Base-by-base conservation (phyloP, 495 filamentous ascomycete genomes). In the Penicillium pancosmium region DNA sequence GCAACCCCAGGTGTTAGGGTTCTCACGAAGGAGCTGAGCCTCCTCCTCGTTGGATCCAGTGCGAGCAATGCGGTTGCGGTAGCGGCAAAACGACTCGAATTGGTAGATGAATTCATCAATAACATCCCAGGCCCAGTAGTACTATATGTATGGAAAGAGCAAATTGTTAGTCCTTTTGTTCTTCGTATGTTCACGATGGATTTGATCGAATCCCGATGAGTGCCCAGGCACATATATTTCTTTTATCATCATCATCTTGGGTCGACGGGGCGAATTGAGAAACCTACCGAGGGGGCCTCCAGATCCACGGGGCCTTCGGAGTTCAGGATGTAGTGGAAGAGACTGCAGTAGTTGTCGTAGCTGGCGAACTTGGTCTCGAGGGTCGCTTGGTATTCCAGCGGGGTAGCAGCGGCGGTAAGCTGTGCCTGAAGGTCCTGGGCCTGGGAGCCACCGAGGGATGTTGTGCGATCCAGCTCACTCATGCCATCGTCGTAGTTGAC, bases 61-160 rank as follows among this genome's bases (percentile, higher is more conserved):
- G 67, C 91, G 85, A 57, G 94, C 94, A 59, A 97, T 85, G 36
- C 91, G 87, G 64, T 94, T 91, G 65, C 94, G 88, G 83, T 97
- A 96, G 53, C 91, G 88, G 74, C 92, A 98, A 82, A 98, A 98
- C 38, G 91, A 95, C 81, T 98, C 97, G 82, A 98, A 98, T 76
- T 98, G 94, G 82, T 98, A 98, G 78, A 98, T 98, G 80, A 98
- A 98, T 71, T 98, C 94, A 69, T 98, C 94, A 75, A 98, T 98
- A 59, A 97, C 95, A 78, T 98, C 94, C 94, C 95, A 98, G 16
- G 94, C 95, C 94, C 94, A 98, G 80, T 92, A 96, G 78, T 96
- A 93, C 94, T 98, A 76, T 75, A 54, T 5, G 34, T 44, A 25
- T 21, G 55, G 36, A 50, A 50, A 53, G 47, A 21, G 12, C 21